Evolutionary conservation across 306 rosid species (phyloP).

Genomic region (Vigna unguiculata): DNA sequence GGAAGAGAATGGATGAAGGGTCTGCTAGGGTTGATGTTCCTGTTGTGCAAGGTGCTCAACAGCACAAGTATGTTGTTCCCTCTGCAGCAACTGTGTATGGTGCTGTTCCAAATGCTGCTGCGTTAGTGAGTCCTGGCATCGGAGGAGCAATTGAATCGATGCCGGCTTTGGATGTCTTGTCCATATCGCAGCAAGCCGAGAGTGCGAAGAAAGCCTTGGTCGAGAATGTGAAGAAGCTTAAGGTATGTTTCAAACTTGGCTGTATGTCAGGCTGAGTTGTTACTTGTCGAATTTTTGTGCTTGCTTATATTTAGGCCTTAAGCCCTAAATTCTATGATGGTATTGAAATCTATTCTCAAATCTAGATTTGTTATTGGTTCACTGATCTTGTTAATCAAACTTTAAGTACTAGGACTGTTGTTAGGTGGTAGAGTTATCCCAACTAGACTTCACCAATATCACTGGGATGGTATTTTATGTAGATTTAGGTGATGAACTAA

Average conservation of each 20-base stretch:
- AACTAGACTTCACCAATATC: neutral
- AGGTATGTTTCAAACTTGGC: constrained; percentile 54
- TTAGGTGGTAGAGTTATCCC: neutral
- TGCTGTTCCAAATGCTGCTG: constrained; percentile 47
- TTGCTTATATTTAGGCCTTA: neutral
- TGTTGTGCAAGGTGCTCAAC: constrained; percentile 64
- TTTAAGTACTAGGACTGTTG: neutral
- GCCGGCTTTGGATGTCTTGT: constrained; percentile 60
- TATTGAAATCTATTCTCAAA: neutral
- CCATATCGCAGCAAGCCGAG: constrained; percentile 80
- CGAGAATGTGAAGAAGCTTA: constrained; percentile 75
- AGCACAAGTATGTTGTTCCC: constrained; percentile 54
- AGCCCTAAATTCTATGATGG: neutral
- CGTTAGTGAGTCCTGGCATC: constrained; percentile 54
- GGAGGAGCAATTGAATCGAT: constrained; percentile 62
- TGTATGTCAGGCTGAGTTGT: neutral
- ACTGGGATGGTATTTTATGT: neutral
- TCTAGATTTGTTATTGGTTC: neutral
- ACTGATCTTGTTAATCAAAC: neutral
- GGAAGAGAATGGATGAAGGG: constrained; percentile 93
- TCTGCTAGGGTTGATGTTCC: constrained; percentile 65
- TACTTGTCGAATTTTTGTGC: neutral
- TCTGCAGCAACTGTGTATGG: constrained; percentile 55
- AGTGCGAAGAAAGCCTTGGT: constrained; percentile 65
- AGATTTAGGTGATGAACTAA: neutral